These are phyloP conservation scores for Acarospora socialis DNA, from an alignment of 2,329 filamentous ascomycete species.

Conservation along the genomic window DNA sequence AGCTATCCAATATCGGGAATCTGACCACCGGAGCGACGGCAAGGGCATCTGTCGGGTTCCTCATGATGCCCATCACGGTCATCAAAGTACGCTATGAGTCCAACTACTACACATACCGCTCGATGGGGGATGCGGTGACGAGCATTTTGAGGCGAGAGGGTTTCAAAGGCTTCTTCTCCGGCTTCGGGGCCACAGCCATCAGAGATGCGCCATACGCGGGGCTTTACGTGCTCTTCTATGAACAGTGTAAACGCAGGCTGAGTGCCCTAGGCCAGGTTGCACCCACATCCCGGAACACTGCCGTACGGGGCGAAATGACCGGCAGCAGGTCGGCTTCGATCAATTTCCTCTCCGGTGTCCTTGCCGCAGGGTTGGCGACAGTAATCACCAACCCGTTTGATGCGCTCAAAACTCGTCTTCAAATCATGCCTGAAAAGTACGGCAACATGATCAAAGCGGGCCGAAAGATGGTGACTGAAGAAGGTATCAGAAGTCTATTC, in stretches of 20 bases:
- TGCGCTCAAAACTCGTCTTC: constrained; percentile 86
- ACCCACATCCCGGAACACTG: background rate
- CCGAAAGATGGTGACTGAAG: constrained; percentile 64
- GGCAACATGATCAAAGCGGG: constrained; percentile 68
- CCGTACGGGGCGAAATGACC: constrained; percentile 5
- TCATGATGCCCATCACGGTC: constrained; percentile 91
- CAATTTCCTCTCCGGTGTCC: constrained; percentile 70
- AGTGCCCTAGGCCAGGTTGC: constrained; percentile 15
- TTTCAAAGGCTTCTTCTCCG: constrained; percentile 73
- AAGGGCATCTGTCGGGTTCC: constrained; percentile 70
- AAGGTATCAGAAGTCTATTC: constrained; percentile 67
- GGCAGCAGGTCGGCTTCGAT: constrained; percentile 39
- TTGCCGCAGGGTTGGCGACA: constrained; percentile 72
- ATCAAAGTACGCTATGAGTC: constrained; percentile 95
- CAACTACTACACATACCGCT: constrained; percentile 69
- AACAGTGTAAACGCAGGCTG: constrained; percentile 35
- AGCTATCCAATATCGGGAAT: constrained; percentile 72
- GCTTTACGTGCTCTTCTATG: constrained; percentile 87
- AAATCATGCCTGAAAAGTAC: constrained; percentile 74
- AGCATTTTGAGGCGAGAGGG: constrained; percentile 66
- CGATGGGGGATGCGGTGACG: constrained; percentile 53
- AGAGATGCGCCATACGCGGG: constrained; percentile 95
- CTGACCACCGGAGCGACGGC: constrained; percentile 72
- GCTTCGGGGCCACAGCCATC: constrained; percentile 84
- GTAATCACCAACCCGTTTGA: constrained; percentile 93